These are phyloP conservation scores for Acanthamoeba healyi DNA, from an alignment of 208 protist genomes.

Conservation along the genomic window DNA sequence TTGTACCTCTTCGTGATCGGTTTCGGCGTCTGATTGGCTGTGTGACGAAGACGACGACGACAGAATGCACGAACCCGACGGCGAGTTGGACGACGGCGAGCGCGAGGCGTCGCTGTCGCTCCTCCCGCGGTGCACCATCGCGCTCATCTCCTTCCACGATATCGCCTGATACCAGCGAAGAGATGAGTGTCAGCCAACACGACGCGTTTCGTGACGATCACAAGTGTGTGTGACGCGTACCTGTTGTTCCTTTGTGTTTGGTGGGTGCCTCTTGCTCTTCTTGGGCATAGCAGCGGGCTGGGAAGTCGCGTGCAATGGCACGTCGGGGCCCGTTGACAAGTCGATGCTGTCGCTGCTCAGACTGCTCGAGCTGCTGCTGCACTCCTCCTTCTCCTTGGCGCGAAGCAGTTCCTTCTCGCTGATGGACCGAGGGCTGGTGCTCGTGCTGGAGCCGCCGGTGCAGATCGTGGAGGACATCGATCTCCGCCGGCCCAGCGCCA, in stretches of 20 bases:
- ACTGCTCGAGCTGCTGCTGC: background rate
- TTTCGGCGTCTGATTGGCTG: slow-evolving; percentile 11
- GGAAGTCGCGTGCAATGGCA: background rate
- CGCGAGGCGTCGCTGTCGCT: slow-evolving; percentile 45
- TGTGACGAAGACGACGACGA: slow-evolving; percentile 21
- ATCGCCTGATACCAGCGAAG: background rate
- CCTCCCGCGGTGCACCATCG: background rate
- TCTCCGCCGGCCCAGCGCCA: background rate
- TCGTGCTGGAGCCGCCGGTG: background rate
- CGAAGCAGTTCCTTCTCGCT: background rate
- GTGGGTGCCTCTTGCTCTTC: background rate
- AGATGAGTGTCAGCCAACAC: background rate
- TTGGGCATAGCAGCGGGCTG: background rate
- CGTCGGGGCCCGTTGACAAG: background rate
- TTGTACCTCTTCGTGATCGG: background rate
- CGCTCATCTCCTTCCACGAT: slow-evolving; percentile 1
- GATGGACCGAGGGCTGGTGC: background rate
- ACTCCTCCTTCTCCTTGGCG: slow-evolving; percentile 18
- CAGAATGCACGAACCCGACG: slow-evolving; percentile 9
- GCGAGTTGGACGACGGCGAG: slow-evolving; percentile 30
- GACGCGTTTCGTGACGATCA: too few relatives aligned
- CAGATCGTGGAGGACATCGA: background rate
- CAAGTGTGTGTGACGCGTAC: background rate
- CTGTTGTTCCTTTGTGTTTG: background rate
- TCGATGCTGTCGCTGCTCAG: slow-evolving; percentile 16